Evolutionary conservation across 1,139 yeast species (phyloP).

Genomic region (Sugiyamaella xylanicola): DNA sequence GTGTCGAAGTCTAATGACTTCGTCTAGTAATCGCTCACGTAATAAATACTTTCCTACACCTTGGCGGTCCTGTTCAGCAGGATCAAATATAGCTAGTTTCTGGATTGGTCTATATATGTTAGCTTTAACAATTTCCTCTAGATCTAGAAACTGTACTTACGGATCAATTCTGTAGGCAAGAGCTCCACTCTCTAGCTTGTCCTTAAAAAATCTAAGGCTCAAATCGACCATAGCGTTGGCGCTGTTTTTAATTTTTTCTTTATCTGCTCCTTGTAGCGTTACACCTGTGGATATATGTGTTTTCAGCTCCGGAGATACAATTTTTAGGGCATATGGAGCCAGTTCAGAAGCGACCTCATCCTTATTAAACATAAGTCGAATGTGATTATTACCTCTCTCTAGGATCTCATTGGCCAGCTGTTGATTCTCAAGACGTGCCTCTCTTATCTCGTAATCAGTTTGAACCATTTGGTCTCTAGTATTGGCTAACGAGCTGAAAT

Average conservation of each 20-base stretch:
- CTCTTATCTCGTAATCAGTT: slow-evolving; percentile 49
- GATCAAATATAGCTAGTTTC: slow-evolving; percentile 35
- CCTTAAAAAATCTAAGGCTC: slow-evolving; percentile 35
- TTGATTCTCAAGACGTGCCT: slow-evolving; percentile 27
- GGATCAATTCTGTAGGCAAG: slow-evolving; percentile 41
- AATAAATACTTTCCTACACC: slow-evolving; percentile 37
- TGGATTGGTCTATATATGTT: slow-evolving; percentile 40
- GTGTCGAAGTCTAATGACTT: slow-evolving; percentile 19
- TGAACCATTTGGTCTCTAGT: slow-evolving; percentile 40
- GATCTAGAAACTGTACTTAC: slow-evolving; percentile 18
- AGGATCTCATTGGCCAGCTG: slow-evolving; percentile 36
- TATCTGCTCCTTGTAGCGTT: slow-evolving; percentile 28
- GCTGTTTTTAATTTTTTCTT: slow-evolving; percentile 30
- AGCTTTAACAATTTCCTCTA: neutral
- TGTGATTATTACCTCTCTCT: slow-evolving; percentile 23
- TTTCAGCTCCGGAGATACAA: slow-evolving; percentile 37
- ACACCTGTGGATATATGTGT: slow-evolving; percentile 25
- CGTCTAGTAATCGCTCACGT: slow-evolving; percentile 36
- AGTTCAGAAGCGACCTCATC: slow-evolving; percentile 36
- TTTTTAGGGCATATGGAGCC: slow-evolving; percentile 37
- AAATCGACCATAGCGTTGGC: slow-evolving; percentile 36
- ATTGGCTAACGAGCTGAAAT: slow-evolving; percentile 63
- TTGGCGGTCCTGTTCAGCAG: slow-evolving; percentile 30
- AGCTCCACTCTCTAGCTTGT: slow-evolving; percentile 39
- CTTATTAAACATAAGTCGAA: slow-evolving; percentile 32